These are phyloP conservation scores for Glutinoglossum americanum DNA, from an alignment of 495 filamentous ascomycete genomes.

Conservation along the genomic window DNA sequence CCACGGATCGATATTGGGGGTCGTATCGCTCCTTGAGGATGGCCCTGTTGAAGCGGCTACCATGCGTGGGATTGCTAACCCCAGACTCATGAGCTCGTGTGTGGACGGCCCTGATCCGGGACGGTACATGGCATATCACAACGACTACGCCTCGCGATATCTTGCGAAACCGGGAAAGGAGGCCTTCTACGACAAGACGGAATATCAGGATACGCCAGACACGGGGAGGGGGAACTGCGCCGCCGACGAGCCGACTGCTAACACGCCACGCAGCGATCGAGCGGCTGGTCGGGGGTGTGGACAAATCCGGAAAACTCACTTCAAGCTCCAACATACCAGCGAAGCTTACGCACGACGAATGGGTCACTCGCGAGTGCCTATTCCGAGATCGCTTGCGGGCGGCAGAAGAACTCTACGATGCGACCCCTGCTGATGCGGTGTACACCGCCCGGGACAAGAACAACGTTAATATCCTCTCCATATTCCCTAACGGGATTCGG, in stretches of 20 bases:
- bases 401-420: not conserved
- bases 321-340: not conserved
- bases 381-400: not conserved
- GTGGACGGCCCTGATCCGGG: not conserved
- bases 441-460: not conserved
- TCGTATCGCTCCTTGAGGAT: not conserved
- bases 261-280: not conserved
- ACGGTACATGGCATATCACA: not conserved
- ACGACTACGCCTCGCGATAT: not conserved
- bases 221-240: not conserved
- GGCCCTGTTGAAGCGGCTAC: not conserved
- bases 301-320: not conserved
- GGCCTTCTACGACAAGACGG: not conserved
- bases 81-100: not conserved
- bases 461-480: not conserved
- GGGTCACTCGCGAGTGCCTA: not conserved
- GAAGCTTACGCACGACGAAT: not conserved
- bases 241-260: not conserved
- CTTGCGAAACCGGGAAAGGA: not conserved
- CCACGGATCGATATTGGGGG: not conserved
- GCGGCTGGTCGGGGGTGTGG: not conserved
- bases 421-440: not conserved
- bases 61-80: not conserved
- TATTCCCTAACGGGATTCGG: not conserved
- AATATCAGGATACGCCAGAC: not conserved